Evolutionary conservation across 805 yeast species (phyloP), one percentile per base, ranked within the genome.

Genomic region (Kazachstania africana): DNA sequence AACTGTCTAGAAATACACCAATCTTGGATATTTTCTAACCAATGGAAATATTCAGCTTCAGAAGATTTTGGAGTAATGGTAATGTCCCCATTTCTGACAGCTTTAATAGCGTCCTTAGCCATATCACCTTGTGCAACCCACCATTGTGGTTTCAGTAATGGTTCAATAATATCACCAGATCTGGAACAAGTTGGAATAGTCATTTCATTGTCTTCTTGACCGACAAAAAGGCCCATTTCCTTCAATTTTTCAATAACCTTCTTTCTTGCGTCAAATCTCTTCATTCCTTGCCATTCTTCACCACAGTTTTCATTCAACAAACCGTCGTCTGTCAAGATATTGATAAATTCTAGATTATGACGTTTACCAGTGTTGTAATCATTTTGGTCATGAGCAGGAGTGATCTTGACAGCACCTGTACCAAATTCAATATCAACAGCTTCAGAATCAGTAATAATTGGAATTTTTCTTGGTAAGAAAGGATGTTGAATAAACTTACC

Each of bases 391-490:
- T 91, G 98, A 27, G 95, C 96, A 37, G 98, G 98, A 10, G 98
- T 91, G 56, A 91, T 91, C 64, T 91, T 91, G 40, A 91, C 98
- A 29, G 98, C 98, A 78, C 98, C 98, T 40, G 98, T 91, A 70
- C 98, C 98, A 47, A 91, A 91, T 59, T 82, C 94, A 97, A 91
- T 91, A 60, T 91, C 98, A 42, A 91, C 98, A 25, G 96, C 91
- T 60, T 83, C 94, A 24, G 76, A 55, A 57, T 91, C 98, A 32
- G 85, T 74, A 39, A 91, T 65, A 52, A 91, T 83, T 44, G 98
- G 98, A 33, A 91, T 59, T 52, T 73, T 66, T 57, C 84, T 78
- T 53, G 79, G 81, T 49, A 83, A 62, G 62, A 91, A 81, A 39
- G 98, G 97, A 62, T 91, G 97, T 44, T 73, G 59, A 38, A 81